Evolutionary conservation across 768 basidiomycete genomes (phyloP), one percentile per base, ranked within the genome.

Genomic region (Xerocomellus intermedius): DNA sequence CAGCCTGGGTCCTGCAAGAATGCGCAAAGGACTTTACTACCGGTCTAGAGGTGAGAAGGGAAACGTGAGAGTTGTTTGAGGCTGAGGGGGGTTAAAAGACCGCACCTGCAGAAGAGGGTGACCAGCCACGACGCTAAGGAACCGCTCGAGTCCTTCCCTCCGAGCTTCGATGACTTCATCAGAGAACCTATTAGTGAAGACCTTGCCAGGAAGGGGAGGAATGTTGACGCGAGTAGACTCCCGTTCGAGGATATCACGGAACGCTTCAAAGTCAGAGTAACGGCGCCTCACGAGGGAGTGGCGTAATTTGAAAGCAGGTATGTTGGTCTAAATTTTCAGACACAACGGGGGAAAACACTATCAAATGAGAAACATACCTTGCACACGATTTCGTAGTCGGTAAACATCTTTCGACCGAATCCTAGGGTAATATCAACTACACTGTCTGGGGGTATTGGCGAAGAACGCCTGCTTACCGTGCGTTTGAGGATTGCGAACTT

Each of bases 371-470:
- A 28, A 33, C 58, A 66, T 54, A 91, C 95, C 84, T 94, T 94
- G 82, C 94, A 97, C 42, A 98, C 88, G 54, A 99, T 87, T 76
- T 99, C 97, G 67, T 98, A 98, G 79, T 98, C 96, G 39, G 97
- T 99, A 74, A 91, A 99, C 95, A 96, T 96, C 81, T 98, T 98
- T 64, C 97, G 80, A 28, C 97, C 96, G 65, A 95, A 94, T 30
- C 94, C 94, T 68, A 1, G 48, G 24, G 36, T 33, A 30, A 28
- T 5, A n/a, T 59, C 10, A 49, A 30, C 19, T 37, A 44, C 13
- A 4, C 26, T 28, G 26, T 42, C 12, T 10, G 24, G 1, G 9
- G 3, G 28, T 28, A 14, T 6, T 4, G 39, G 19, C 0, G 5
- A 16, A 9, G 7, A 35, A 28, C 7, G 16, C 16, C 22, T 8